phyloP scores from a whole-genome alignment of 2,329 filamentous ascomycete species.

The Fusarium coicis region DNA sequence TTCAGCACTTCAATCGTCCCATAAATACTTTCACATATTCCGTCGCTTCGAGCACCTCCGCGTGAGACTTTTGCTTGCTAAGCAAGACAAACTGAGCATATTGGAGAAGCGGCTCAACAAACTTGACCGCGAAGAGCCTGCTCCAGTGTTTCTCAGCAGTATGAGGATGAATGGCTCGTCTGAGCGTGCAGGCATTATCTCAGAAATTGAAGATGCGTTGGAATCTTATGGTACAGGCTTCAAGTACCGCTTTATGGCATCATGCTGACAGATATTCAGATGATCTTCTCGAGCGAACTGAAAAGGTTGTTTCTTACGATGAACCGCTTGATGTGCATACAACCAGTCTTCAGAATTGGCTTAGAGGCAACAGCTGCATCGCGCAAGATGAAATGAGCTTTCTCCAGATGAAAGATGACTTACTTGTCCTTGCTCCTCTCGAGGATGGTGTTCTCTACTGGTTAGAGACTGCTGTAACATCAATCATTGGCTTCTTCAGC shows the following conservation, averaged over 20 bases:
- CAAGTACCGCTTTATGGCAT: fast-evolving
- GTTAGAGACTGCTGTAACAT: background rate
- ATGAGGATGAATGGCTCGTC: background rate
- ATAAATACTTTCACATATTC: background rate
- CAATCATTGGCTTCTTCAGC: fast-evolving
- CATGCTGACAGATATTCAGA: background rate
- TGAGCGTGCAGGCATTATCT: background rate
- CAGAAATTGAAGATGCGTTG: background rate
- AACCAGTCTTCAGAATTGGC: background rate
- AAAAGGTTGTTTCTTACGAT: background rate
- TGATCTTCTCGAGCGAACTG: background rate
- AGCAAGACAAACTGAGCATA: background rate
- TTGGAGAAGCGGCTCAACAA: background rate
- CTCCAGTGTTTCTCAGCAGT: background rate
- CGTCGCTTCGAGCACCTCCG: background rate
- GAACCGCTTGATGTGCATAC: background rate
- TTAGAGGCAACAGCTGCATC: background rate
- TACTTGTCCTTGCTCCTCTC: background rate
- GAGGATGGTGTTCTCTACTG: background rate
- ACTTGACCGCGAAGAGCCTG: background rate
- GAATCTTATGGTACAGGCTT: background rate
- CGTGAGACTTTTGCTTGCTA: background rate
- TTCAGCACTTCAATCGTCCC: background rate
- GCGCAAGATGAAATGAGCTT: background rate
- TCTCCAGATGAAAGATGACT: background rate